phyloP scores from a whole-genome alignment of 2,329 filamentous ascomycete species.

The Fusarium compactum region DNA sequence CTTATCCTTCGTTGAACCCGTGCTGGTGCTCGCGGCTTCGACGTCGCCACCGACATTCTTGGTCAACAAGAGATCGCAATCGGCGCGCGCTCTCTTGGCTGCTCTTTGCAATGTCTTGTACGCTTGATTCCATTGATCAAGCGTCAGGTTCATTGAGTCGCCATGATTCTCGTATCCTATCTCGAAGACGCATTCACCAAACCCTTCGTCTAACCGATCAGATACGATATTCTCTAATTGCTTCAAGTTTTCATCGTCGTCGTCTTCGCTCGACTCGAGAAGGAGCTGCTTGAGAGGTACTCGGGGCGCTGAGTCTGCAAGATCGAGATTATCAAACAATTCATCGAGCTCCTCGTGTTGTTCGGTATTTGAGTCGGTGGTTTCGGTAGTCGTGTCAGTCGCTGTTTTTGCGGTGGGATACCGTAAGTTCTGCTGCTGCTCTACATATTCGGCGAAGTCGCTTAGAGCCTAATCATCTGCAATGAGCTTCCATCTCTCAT shows the following conservation, averaged over 20 bases:
- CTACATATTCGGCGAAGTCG: constrained; percentile 98
- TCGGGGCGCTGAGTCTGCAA: constrained; percentile 75
- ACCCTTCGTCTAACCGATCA: constrained; percentile 80
- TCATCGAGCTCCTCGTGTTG: constrained; percentile 87
- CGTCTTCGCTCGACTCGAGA: constrained; percentile 70
- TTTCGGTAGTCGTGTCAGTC: constrained; percentile 45
- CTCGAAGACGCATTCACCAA: constrained; percentile 92
- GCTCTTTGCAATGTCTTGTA: constrained; percentile 74
- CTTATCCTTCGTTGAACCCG: constrained; percentile 73
- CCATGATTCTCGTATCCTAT: constrained; percentile 91
- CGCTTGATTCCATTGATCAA: constrained; percentile 80
- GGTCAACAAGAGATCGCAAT: constrained; percentile 87
- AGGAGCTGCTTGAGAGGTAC: constrained; percentile 82
- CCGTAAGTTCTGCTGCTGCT: constrained; percentile 86
- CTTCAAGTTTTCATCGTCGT: constrained; percentile 57
- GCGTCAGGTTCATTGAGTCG: constrained; percentile 82
- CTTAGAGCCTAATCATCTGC: constrained; percentile 73
- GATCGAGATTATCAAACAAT: constrained; percentile 88
- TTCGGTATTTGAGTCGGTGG: constrained; percentile 57
- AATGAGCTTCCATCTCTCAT: constrained; percentile 15
- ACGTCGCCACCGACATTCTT: constrained; percentile 85
- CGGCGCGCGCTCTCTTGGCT: constrained; percentile 73
- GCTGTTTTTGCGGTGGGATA: constrained; percentile 61
- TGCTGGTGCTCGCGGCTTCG: constrained; percentile 71
- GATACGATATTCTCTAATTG: constrained; percentile 75